phyloP scores from a whole-genome alignment of 257 asterid genomes.

The Nicotiana sylvestris region DNA sequence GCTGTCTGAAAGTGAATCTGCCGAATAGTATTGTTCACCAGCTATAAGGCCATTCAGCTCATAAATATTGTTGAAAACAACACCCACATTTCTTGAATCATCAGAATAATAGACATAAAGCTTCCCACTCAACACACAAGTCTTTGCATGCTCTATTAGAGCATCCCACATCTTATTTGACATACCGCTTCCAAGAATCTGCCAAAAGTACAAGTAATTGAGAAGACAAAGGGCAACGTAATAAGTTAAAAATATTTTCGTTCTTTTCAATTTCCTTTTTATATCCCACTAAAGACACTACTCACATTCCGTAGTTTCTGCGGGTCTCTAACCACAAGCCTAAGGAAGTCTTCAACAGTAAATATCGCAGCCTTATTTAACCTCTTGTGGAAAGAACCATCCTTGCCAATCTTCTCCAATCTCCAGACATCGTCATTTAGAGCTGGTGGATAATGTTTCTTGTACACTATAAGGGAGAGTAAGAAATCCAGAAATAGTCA shows the following conservation, averaged over 20 bases:
- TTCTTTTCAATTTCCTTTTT: neutral
- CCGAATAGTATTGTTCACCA: slow-evolving; percentile 68
- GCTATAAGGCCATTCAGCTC: slow-evolving; percentile 91
- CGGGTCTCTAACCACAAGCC: slow-evolving; percentile 84
- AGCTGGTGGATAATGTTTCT: slow-evolving; percentile 96
- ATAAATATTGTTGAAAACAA: slow-evolving; percentile 81
- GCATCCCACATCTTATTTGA: slow-evolving; percentile 99
- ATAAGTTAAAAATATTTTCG: neutral
- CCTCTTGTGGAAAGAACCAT: slow-evolving; percentile 97
- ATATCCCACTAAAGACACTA: neutral
- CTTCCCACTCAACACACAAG: slow-evolving; percentile 92
- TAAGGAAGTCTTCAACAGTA: slow-evolving; percentile 86
- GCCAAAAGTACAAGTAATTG: slow-evolving; percentile 16
- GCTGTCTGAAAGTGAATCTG: slow-evolving; percentile 88
- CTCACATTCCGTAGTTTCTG: slow-evolving; percentile 86
- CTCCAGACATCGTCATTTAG: slow-evolving; percentile 94
- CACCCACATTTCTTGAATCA: slow-evolving; percentile 75
- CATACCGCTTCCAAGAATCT: slow-evolving; percentile 98
- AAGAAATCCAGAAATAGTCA: neutral
- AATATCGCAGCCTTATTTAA: slow-evolving; percentile 71
- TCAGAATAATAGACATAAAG: slow-evolving; percentile 78
- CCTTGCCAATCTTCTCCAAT: slow-evolving; percentile 99
- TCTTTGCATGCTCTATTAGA: slow-evolving; percentile 87
- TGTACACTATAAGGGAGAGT: slow-evolving; percentile 64
- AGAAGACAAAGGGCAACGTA: slow-evolving; percentile 4